These are phyloP conservation scores for Suhomyces canberraensis DNA, from an alignment of 805 yeast genomes.

Conservation along the genomic window DNA sequence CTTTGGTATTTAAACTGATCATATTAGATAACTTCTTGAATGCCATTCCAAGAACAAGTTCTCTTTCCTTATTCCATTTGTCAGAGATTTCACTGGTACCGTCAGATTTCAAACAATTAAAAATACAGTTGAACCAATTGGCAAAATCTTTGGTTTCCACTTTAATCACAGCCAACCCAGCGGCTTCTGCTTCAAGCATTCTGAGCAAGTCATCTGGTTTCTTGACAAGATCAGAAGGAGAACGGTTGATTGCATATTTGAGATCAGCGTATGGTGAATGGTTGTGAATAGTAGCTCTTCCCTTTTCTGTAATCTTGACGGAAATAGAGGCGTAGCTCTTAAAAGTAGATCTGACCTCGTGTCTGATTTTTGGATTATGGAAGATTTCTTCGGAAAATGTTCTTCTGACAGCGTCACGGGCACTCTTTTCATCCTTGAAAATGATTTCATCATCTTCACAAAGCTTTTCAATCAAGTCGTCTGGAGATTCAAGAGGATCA, in stretches of 20 bases:
- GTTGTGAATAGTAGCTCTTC: constrained; percentile 64
- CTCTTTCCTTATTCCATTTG: constrained; percentile 80
- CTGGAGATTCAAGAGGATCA: constrained; percentile 62
- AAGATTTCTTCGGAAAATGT: constrained; percentile 76
- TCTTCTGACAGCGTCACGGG: constrained; percentile 69
- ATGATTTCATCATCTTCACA: constrained; percentile 46
- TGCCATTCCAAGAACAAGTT: constrained; percentile 61
- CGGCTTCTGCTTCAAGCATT: constrained; percentile 87
- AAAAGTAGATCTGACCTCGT: constrained; percentile 61
- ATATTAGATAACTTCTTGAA: constrained; percentile 64
- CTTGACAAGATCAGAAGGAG: constrained; percentile 67
- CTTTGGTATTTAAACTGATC: constrained; percentile 75
- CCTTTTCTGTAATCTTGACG: constrained; percentile 76
- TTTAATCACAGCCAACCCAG: constrained; percentile 67
- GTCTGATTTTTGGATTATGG: constrained; percentile 77
- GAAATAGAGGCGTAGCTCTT: constrained; percentile 64
- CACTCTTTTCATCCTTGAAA: constrained; percentile 57
- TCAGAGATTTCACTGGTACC: constrained; percentile 72
- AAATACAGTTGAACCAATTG: constrained; percentile 40
- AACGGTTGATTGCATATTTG: constrained; percentile 83
- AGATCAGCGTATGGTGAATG: constrained; percentile 83
- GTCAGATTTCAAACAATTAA: constrained; percentile 64
- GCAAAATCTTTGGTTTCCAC: constrained; percentile 49
- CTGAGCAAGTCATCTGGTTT: constrained; percentile 81
- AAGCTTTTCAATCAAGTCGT: constrained; percentile 50